These are phyloP conservation scores for Kodamaea laetipori DNA, from an alignment of 805 yeast species.

Conservation along the genomic window DNA sequence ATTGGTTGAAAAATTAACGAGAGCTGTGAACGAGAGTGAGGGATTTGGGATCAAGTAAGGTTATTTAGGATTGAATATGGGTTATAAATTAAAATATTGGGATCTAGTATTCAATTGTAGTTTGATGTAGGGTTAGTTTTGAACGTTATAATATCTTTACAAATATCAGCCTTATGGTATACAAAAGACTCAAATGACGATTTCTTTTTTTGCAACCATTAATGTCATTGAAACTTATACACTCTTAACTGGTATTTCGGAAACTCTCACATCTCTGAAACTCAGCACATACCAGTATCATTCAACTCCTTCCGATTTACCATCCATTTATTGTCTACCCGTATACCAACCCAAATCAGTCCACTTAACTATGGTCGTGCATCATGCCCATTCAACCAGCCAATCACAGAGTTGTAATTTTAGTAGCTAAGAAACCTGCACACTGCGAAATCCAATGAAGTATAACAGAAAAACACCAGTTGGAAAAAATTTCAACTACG, in stretches of 20 bases:
- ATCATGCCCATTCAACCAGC: constrained; percentile 3
- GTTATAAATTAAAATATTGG: not conserved
- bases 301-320: too few species aligned
- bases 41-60: constrained; percentile 78
- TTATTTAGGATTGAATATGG: too few species aligned
- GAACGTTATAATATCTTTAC: too few species aligned
- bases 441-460: constrained; percentile 7
- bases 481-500: constrained; percentile 13
- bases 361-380: constrained; percentile 1
- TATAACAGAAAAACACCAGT: constrained; percentile 11
- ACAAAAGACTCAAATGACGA: too few species aligned
- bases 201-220: too few species aligned
- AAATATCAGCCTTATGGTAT: too few species aligned
- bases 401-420: constrained; percentile 13
- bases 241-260: too few species aligned
- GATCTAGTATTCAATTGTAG: not conserved
- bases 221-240: too few species aligned
- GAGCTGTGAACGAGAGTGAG: constrained; percentile 76
- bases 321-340: too few species aligned
- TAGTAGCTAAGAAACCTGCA: constrained; percentile 11
- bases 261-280: too few species aligned
- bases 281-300: too few species aligned
- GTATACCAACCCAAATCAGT: not conserved
- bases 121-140: too few species aligned
- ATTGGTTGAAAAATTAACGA: constrained; percentile 56